Evolutionary conservation across 2,329 filamentous ascomycete genomes (phyloP), one percentile per base, ranked within the genome.

Genomic region (Arthrobotrys pseudoclavata): DNA sequence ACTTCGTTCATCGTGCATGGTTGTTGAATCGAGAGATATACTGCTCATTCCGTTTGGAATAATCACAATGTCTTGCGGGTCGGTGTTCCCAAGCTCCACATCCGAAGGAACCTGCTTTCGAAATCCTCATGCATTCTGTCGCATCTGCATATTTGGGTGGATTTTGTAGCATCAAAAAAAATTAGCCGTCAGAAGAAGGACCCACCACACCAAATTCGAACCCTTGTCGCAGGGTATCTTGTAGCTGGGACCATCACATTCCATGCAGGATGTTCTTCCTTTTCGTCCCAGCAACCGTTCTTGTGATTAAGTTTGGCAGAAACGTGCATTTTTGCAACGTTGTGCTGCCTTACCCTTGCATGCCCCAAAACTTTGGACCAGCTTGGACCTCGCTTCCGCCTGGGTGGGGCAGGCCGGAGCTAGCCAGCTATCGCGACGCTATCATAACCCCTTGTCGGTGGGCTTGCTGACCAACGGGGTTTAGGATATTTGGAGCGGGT

Each of bases 171-270:
- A 62, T 74, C 69, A 74, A 71, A 72, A 29, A 74, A 48, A 50
- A 63, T 63, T 68, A 62, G 69, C 69, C 60, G 69, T 62, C 13
- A 31, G 37, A 55, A 53, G 42, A 15, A 42, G 53, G 69, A 74
- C 69, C 69, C 69, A 74, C 69, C 69, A 74, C 69, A 74, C 69
- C 61, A 74, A 74, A 29, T 26, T 22, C 31, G 18, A 26, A 74
- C 60, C 69, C 69, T 31, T 74, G 69, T 62, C 50, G 3, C 20
- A 53, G 45, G 40, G 31, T 60, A 34, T 42, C 45, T 55, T 52
- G 60, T 10, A 72, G 37, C 69, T 72, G 50, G 60, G 60, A 47
- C 52, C 31, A 67, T 55, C n/a, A 37, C 18, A 67, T 67, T 66
- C 61, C 61, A 42, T 50, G 62, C 62, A 66, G 62, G 42, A 66